phyloP scores from a whole-genome alignment of 1,139 yeast species.

The Taphrina betulina region DNA sequence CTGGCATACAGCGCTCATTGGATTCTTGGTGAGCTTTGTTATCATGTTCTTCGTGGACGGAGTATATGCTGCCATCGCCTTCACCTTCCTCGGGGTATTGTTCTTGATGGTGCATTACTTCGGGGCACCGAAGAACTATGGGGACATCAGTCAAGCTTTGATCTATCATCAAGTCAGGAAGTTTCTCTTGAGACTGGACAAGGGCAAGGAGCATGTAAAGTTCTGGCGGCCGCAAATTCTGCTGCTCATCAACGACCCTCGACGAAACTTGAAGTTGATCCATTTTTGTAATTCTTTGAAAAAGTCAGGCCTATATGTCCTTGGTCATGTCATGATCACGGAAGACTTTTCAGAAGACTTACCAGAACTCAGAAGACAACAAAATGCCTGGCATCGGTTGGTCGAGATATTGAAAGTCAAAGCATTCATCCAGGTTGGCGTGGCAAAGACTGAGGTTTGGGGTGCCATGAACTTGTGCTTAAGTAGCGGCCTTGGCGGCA shows the following conservation, averaged over 20 bases:
- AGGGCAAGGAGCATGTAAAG: constrained; percentile 83
- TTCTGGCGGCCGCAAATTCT: constrained; percentile 97
- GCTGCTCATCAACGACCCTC: constrained; percentile 81
- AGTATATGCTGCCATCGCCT: constrained; percentile 72
- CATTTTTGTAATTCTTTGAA: constrained; percentile 92
- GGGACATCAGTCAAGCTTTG: constrained; percentile 66
- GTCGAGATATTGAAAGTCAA: constrained; percentile 75
- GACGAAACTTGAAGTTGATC: constrained; percentile 86
- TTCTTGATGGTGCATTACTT: constrained; percentile 79
- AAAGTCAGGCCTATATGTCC: constrained; percentile 65
- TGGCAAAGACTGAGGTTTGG: constrained; percentile 88
- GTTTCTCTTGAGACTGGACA: constrained; percentile 63
- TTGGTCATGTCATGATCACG: constrained; percentile 80
- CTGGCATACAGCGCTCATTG: constrained; percentile 74
- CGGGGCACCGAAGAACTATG: constrained; percentile 95
- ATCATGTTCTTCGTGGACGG: constrained; percentile 98
- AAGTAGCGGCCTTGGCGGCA: constrained; percentile 94
- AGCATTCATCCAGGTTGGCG: constrained; percentile 89
- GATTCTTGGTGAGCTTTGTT: constrained; percentile 63
- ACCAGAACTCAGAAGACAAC: constrained; percentile 68
- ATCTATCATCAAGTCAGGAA: constrained; percentile 95
- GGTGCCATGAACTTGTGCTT: constrained; percentile 90
- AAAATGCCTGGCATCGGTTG: constrained; percentile 76
- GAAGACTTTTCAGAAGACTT: constrained; percentile 59
- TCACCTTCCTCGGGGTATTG: constrained; percentile 61